Evolutionary conservation across 768 basidiomycete genomes (phyloP), one percentile per base, ranked within the genome.

Genomic region (Mycena leptocephala): DNA sequence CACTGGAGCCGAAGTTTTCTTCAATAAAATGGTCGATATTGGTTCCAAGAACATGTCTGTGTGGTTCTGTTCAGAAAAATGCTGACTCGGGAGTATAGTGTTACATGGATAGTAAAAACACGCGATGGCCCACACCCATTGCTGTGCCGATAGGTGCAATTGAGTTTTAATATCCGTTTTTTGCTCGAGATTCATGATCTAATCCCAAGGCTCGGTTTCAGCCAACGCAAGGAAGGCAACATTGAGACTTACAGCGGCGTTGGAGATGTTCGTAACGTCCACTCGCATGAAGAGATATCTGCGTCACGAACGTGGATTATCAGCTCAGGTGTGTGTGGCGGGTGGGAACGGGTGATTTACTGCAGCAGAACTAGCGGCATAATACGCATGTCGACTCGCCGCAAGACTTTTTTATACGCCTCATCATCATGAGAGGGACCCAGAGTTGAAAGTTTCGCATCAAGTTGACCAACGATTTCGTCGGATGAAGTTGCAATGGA

Each of bases 71-170:
- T 73, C 35, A 61, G 58, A 24, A 18, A 30, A 46, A 64, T 28
- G 51, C 13, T 4, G 2, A 18, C 10, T 2, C 11, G n/a, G n/a
- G 5, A 30, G 46, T 2, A 16, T 30, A n/a, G 16, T 10, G 37
- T 67, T 59, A 74, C 72, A 74, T 7, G 80, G 75, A 73, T 81
- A 81, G 70, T 70, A 81, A 55, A 81, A 81, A 32, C 75, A 81
- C 6, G 80, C 76, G 26, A 81, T 61, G 24, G 61, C 80, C 80
- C 80, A 81, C n/a, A 71, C 75, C 80, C 80, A 81, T 35, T 81
- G 74, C 51, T 81, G 80, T 24, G 80, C 59, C 28, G 75, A 65
- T 18, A 81, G 39, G 48, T 77, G 69, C 13, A 79, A 46, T 61
- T 81, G 76, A 4, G 68, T 64, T 37, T 78, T 81, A 55, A 81